Conservation (phyloP, 2,329 filamentous ascomycete genomes). For the Clonostachys sp. region DNA sequence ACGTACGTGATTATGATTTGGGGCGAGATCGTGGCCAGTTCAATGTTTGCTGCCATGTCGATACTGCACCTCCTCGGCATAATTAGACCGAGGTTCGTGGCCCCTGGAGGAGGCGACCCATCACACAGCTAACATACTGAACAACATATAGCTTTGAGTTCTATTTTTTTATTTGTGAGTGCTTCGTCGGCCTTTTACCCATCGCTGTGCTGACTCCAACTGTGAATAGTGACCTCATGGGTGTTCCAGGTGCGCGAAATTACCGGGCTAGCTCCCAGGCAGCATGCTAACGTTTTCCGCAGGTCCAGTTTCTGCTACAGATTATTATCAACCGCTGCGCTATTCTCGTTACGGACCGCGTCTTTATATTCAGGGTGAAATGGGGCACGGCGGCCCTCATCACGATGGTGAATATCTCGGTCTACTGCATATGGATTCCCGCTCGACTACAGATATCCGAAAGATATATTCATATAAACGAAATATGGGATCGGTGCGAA, state of each 20-base stretch:
- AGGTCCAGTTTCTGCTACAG: slow-evolving; percentile 46
- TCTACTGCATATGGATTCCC: slow-evolving; percentile 51
- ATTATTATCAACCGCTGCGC: slow-evolving; percentile 51
- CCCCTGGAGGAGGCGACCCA: not conserved
- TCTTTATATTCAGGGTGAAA: slow-evolving; percentile 33
- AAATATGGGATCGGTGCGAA: slow-evolving; percentile 46
- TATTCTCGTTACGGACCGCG: slow-evolving; percentile 36
- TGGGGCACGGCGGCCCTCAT: slow-evolving; percentile 39
- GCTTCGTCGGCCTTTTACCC: slow-evolving; percentile 9
- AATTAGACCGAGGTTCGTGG: slow-evolving; percentile 19
- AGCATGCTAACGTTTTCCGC: slow-evolving; percentile 24
- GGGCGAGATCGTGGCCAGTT: slow-evolving; percentile 34
- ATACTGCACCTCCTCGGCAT: slow-evolving; percentile 31
- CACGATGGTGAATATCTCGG: slow-evolving; percentile 43
- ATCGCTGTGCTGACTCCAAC: not conserved
- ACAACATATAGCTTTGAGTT: slow-evolving; percentile 22
- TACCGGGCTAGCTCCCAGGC: no score
- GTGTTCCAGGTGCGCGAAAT: no score
- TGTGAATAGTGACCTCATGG: not conserved
- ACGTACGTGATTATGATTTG: slow-evolving; percentile 40
- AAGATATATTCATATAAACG: slow-evolving; percentile 36
- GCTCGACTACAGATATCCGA: slow-evolving; percentile 35
- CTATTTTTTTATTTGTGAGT: slow-evolving; percentile 33
- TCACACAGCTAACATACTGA: not conserved
- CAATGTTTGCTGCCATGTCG: slow-evolving; percentile 27